Evolutionary conservation across 1,284 basidiomycete genomes (phyloP), one percentile per base, ranked within the genome.

Genomic region (Papiliotrema flavescens): DNA sequence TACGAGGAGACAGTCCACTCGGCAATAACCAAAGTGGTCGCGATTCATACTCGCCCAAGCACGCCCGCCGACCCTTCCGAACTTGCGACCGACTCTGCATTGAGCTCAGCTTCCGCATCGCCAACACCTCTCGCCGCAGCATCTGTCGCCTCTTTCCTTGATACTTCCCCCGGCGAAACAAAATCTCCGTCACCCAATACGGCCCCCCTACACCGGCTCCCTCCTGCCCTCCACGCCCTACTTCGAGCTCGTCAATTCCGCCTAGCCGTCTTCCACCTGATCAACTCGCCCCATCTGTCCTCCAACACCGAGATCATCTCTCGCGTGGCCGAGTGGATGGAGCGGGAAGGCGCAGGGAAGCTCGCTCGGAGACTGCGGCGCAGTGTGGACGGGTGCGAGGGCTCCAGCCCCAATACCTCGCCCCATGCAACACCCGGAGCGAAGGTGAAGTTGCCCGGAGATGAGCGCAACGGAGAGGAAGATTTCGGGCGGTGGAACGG

Each of bases 201-300:
- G 19, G 3, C 34, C 19, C 17, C 13, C 4, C 37, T 17, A 22
- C 14, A 7, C 11, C 13, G n/a, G 19, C 51, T 45, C 3, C 49
- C 40, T 39, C 39, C 48, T 6, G 19, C 19, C 19, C 4, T 45
- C 9, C 19, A 35, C 17, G 19, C 14, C 2, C 53, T 45, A 14
- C n/a, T 32, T 7, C 11, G n/a, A 36, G 35, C 15, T 14, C 51
- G 51, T 11, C 40, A 72, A 14, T 71, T 62, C 51, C 65, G 70
- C 17, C 52, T 71, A 26, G 55, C 67, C 7, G 67, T 67, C 9
- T 70, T 69, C 45, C 66, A 66, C 42, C 43, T 70, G 15, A 53
- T 74, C 51, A 54, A 55, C 23, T 62, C 59, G 15, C 66, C 70
- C 2, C 60, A 64, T 47, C 63, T 62, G 51, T 54, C 65, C 26